Conservation (phyloP, 129 eudicot genomes). For the Arctium lappa region DNA sequence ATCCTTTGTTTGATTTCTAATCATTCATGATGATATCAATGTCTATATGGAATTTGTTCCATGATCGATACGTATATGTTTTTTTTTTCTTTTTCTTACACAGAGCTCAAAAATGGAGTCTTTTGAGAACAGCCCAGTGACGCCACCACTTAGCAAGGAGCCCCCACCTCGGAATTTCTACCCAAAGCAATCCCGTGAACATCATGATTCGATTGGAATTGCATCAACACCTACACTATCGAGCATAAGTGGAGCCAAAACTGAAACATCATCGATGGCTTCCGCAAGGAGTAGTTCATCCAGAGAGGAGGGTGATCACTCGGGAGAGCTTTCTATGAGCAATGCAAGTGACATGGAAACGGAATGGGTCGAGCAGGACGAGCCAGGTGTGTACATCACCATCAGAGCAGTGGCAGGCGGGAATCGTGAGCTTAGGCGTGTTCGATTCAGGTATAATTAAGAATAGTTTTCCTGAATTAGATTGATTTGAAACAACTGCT, state of each 20-base stretch:
- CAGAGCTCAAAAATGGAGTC: slow-evolving; percentile 60
- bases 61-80: neutral
- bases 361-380: slow-evolving; percentile 97
- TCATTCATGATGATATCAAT: neutral
- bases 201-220: slow-evolving; percentile 45
- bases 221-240: slow-evolving; percentile 88
- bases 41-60: neutral
- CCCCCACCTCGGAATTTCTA: slow-evolving; percentile 50
- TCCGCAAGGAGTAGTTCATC: slow-evolving; percentile 77
- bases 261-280: slow-evolving; percentile 77
- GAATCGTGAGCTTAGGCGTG: slow-evolving; percentile 86
- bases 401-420: slow-evolving; percentile 85
- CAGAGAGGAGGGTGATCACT: slow-evolving; percentile 62
- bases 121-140: slow-evolving; percentile 65
- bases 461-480: neutral
- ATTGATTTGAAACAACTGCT: neutral
- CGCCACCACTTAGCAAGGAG: slow-evolving; percentile 82
- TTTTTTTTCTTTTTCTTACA: neutral
- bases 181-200: slow-evolving; percentile 35
- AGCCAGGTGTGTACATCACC: slow-evolving; percentile 95
- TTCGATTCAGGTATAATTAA: slow-evolving; percentile 73
- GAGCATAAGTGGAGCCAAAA: slow-evolving; percentile 77
- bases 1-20: neutral
- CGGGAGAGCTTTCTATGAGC: slow-evolving; percentile 82
- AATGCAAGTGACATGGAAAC: slow-evolving; percentile 91